Evolutionary conservation across 1,284 basidiomycete species (phyloP), one percentile per base, ranked within the genome.

Genomic region (Moesziomyces sp.): DNA sequence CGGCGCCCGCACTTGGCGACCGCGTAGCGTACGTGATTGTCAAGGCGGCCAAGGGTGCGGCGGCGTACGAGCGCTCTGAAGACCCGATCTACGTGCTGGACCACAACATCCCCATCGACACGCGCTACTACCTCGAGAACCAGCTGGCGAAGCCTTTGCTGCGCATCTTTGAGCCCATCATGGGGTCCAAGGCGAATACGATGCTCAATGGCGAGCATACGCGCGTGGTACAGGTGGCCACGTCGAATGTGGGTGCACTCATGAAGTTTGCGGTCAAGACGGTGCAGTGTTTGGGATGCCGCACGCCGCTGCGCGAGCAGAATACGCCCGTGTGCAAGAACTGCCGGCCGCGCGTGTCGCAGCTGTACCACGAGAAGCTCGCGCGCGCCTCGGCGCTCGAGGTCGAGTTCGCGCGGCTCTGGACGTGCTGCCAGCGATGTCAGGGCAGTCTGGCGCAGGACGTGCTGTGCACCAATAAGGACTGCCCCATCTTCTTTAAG

Each of bases 401-500:
- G 51, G 74, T 82, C 24, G 81, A 83, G 51, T 84, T 82, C 24
- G 79, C 80, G 3, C 72, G 82, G 3, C 59, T 84, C 26, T 84
- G 82, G 82, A 83, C 81, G 14, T 82, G 81, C 60, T 84, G 82
- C 46, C 82, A 84, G 66, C 74, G 82, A 9, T 84, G 82, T 56
- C 79, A 81, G 53, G 81, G 82, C 18, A 79, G 78, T 30, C 58
- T 84, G 58, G 74, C 82, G 5, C 77, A 96, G 91, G 96, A 99
- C 81, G 96, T 98, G 19, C 87, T 99, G 42, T 99, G 96, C 82
- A 93, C 93, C 0, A 96, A 93, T 82, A 95, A 93, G 81, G 96
- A 99, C 85, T 99, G 96, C 77, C 96, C 96, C 0, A 98, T 98
- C 71, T 98, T 95, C 85, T 98, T 98, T 84, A 94, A 96, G 90